A percentile compares a stretch with the other conserved stretches of the same genome.
Conservation (phyloP, 1,139 yeast genomes). For the Taiozyma onychis region DNA sequence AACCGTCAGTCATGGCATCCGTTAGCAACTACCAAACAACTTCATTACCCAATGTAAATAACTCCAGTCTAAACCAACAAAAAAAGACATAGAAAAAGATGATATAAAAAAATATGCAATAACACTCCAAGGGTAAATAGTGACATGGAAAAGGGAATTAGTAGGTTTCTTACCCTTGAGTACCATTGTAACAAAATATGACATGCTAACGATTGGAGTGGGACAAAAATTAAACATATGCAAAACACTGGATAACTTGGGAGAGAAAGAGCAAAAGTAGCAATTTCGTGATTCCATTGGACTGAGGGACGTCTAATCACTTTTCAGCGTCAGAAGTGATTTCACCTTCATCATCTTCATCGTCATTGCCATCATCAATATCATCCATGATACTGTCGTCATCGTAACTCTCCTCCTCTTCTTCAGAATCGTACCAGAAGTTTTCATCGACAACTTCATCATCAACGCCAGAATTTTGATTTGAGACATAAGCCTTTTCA, state of each 20-base stretch:
- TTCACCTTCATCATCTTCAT: conserved; percentile 27
- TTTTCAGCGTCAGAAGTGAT: conserved; percentile 21
- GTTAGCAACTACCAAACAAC: neutral
- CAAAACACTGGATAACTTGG: neutral
- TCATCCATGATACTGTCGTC: conserved; percentile 26
- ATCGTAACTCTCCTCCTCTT: conserved; percentile 22
- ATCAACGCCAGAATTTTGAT: conserved; percentile 12
- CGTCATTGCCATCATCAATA: conserved; percentile 22
- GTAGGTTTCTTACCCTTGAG: neutral
- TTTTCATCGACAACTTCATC: conserved; percentile 38
- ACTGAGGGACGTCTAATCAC: conserved; percentile 1
- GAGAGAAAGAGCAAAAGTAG: neutral
- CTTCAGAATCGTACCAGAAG: conserved; percentile 28
- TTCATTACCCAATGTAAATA: neutral
- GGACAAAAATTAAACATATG: neutral
- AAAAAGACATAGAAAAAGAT: neutral
- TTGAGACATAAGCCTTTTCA: conserved; percentile 26
- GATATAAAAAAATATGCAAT: neutral
- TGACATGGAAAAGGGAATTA: neutral
- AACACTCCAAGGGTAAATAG: neutral
- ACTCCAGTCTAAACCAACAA: neutral
- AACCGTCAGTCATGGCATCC: neutral
- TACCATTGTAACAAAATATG: neutral
- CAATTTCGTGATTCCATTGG: neutral
- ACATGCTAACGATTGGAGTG: neutral